A percentile compares a stretch with the other conserved stretches of the same genome.
These are phyloP conservation scores for Boletus coccyginus DNA, from an alignment of 768 basidiomycete genomes.

Conservation along the genomic window DNA sequence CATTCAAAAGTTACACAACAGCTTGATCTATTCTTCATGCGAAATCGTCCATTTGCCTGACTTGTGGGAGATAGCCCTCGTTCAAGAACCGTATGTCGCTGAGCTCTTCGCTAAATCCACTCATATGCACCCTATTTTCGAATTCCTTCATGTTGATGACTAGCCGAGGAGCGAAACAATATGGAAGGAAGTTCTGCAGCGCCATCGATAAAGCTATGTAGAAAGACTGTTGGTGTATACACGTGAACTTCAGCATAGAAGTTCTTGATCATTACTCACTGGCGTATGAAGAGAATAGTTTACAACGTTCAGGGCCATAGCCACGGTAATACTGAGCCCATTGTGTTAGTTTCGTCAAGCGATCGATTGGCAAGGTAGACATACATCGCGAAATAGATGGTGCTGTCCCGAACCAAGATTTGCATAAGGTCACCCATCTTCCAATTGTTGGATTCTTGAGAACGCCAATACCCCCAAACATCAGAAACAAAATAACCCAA, in stretches of 20 bases:
- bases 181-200: slow-evolving; percentile 15
- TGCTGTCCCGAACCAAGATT: slow-evolving; percentile 20
- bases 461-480: slow-evolving; percentile 4
- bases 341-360: not conserved
- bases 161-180: slow-evolving; percentile 16
- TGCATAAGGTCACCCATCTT: slow-evolving; percentile 6
- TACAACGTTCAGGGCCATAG: slow-evolving; percentile 1
- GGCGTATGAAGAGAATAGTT: not conserved
- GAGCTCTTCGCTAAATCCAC: not conserved
- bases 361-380: not conserved
- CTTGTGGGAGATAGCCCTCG: not conserved
- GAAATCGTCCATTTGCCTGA: not conserved
- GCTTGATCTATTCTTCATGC: not conserved
- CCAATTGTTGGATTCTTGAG: not conserved
- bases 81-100: not conserved
- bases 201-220: slow-evolving; percentile 12
- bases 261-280: not conserved
- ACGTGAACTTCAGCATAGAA: not conserved
- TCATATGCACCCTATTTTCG: slow-evolving; percentile 11
- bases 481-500: slow-evolving; percentile 6
- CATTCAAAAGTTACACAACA: no score
- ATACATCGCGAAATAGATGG: slow-evolving; percentile 18
- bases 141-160: slow-evolving; percentile 15
- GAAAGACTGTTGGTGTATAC: not conserved
- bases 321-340: slow-evolving; percentile 2